Conservation (phyloP, 495 filamentous ascomycete genomes). For the Aspergillus homomorphus region DNA sequence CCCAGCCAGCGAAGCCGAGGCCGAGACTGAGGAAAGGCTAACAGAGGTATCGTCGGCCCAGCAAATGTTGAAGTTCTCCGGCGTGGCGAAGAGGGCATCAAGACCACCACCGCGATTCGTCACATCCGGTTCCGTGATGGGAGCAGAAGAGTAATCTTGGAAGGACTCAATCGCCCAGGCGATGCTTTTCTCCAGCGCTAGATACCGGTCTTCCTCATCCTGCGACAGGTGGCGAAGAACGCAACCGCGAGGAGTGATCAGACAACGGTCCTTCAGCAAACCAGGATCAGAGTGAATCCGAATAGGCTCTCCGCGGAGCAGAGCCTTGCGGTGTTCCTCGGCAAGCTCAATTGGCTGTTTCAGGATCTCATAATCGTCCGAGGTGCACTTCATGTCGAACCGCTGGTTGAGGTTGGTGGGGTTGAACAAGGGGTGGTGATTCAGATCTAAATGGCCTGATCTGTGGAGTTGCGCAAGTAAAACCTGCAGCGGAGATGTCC, state of each 20-base stretch:
- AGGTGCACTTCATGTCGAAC: conserved; percentile 47
- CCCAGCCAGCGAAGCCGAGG: conserved; percentile 21
- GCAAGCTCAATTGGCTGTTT: conserved; percentile 39
- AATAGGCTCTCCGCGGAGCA: conserved; percentile 42
- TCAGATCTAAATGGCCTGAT: conserved; percentile 45
- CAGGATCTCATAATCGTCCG: conserved; percentile 42
- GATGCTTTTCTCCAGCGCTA: conserved; percentile 67
- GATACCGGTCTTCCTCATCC: conserved; percentile 73
- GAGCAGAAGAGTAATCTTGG: conserved; percentile 28
- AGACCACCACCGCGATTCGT: conserved; percentile 43
- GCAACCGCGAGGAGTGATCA: conserved; percentile 77
- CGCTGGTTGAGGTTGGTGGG: conserved; percentile 50
- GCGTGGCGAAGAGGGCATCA: conserved; percentile 41
- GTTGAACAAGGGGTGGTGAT: conserved; percentile 54
- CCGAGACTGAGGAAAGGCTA: conserved; percentile 25
- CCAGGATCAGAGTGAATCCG: conserved; percentile 31
- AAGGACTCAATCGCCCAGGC: conserved; percentile 30
- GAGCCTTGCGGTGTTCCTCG: conserved; percentile 41
- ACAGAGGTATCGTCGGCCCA: conserved; percentile 38
- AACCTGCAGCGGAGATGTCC: conserved; percentile 39
- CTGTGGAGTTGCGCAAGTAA: conserved; percentile 51
- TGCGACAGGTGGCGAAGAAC: conserved; percentile 70
- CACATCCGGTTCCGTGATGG: conserved; percentile 34
- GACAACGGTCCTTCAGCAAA: conserved; percentile 42
- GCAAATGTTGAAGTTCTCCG: conserved; percentile 43